phyloP scores from a whole-genome alignment of 1,284 basidiomycete species.

The Cryptococcus wingfieldii region DNA sequence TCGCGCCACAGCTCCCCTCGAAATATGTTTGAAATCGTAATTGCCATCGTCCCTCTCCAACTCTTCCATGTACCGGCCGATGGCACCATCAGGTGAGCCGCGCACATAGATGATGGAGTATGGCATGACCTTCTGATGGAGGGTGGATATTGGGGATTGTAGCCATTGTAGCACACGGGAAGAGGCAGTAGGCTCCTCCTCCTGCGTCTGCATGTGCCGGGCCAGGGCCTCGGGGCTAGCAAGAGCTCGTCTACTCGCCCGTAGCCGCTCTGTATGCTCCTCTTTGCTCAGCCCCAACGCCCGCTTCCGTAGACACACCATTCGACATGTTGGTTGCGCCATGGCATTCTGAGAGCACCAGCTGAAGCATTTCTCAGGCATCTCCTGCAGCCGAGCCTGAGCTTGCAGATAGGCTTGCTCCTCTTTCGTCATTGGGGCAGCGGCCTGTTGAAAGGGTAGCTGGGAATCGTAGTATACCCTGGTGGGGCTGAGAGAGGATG shows the following conservation, averaged over 20 bases:
- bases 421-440: constrained; percentile 1
- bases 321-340: constrained; percentile 32
- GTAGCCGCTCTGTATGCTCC: constrained; percentile 28
- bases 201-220: not conserved
- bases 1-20: constrained; percentile 17
- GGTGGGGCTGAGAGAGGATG: constrained; percentile 11
- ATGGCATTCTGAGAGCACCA: constrained; percentile 37
- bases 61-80: constrained; percentile 46
- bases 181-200: not conserved
- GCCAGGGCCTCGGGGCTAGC: not conserved
- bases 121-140: constrained; percentile 23
- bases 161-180: not conserved
- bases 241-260: constrained; percentile 9
- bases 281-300: constrained; percentile 14
- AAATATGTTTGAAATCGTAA: constrained; percentile 35
- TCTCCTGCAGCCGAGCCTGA: not conserved
- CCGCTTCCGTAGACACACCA: constrained; percentile 37
- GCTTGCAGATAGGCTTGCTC: not conserved
- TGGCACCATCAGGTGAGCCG: constrained; percentile 39
- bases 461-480: constrained; percentile 7
- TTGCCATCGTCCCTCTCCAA: constrained; percentile 41
- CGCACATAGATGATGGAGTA: constrained; percentile 40
- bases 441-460: not conserved
- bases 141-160: constrained; percentile 24
- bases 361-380: constrained; percentile 41